phyloP scores from a whole-genome alignment of 805 yeast genomes.

The Candida succiphila region DNA sequence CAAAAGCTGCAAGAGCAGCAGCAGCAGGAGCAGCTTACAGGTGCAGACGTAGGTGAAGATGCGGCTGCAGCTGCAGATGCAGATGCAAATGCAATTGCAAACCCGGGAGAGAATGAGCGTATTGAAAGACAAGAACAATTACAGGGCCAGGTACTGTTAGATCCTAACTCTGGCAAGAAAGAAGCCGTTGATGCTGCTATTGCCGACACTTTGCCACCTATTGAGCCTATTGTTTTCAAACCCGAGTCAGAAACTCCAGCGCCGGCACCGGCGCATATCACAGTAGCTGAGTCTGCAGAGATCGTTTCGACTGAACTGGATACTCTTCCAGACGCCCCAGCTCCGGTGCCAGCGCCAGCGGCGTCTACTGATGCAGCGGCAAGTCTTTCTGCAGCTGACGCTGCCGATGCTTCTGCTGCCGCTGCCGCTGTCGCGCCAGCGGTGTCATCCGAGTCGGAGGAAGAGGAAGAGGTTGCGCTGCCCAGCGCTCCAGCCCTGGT shows the following conservation, averaged over 20 bases:
- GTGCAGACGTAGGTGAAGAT: conserved; percentile 1
- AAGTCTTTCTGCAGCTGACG: neutral
- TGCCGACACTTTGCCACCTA: conserved; percentile 2
- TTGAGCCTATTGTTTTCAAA: conserved; percentile 8
- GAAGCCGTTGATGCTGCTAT: conserved; percentile 2
- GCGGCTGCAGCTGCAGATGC: neutral
- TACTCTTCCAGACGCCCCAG: neutral
- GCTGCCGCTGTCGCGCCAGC: conserved; percentile 2
- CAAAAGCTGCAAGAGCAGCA: conserved; percentile 16
- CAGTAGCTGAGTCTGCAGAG: conserved; percentile 1
- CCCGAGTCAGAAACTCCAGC: conserved; percentile 6
- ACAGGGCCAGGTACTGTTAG: conserved; percentile 1
- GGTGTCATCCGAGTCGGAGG: conserved; percentile 7
- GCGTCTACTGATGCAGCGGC: neutral
- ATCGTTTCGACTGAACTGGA: conserved; percentile 9
- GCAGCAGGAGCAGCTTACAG: neutral
- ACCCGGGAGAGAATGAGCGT: neutral
- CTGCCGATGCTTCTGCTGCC: conserved; percentile 1
- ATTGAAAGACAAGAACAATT: conserved; percentile 1
- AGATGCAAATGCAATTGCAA: neutral
- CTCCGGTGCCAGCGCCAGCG: no score
- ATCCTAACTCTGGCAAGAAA: neutral
- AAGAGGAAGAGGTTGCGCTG: conserved; percentile 14
- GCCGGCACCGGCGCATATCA: conserved; percentile 4
- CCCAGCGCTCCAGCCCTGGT: conserved; percentile 15